phyloP scores from a whole-genome alignment of 805 yeast species.

The Zygosaccharomyces lentus region DNA sequence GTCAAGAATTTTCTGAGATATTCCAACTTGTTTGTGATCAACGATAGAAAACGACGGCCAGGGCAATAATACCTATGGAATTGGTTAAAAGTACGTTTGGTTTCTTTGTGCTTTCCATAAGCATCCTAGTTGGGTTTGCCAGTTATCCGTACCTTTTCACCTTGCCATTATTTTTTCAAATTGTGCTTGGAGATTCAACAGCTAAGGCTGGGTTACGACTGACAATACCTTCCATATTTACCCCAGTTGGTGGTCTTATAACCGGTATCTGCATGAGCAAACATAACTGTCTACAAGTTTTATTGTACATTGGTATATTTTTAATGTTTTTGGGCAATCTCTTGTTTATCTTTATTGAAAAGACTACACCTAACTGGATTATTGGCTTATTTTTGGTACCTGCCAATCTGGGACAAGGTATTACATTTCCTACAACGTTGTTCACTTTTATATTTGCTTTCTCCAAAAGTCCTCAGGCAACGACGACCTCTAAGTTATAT shows the following conservation, averaged over 20 bases:
- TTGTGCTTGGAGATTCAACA: slow-evolving; percentile 39
- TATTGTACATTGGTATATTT: slow-evolving; percentile 36
- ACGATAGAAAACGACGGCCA: slow-evolving; percentile 15
- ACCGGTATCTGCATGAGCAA: slow-evolving; percentile 40
- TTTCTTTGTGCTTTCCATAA: slow-evolving; percentile 19
- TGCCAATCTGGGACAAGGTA: slow-evolving; percentile 40
- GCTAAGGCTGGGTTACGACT: slow-evolving; percentile 41
- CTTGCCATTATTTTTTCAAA: slow-evolving; percentile 41
- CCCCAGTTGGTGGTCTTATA: slow-evolving; percentile 42
- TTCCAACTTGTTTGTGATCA: too few species aligned
- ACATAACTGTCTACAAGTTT: slow-evolving; percentile 25
- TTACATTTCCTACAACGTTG: slow-evolving; percentile 37
- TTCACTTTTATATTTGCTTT: slow-evolving; percentile 38
- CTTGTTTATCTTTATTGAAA: slow-evolving; percentile 26
- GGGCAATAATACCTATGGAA: slow-evolving; percentile 19
- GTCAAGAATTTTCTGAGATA: background rate
- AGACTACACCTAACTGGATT: slow-evolving; percentile 28
- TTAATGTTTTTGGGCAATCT: slow-evolving; percentile 38
- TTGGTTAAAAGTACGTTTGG: slow-evolving; percentile 10
- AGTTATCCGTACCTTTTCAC: slow-evolving; percentile 41
- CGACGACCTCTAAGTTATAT: slow-evolving; percentile 39
- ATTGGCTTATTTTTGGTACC: slow-evolving; percentile 33
- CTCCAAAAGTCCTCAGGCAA: slow-evolving; percentile 35
- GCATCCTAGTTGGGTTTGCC: slow-evolving; percentile 39
- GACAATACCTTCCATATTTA: slow-evolving; percentile 40